phyloP scores from a whole-genome alignment of 176 grass and related monocot species.

The Paspalum notatum region DNA sequence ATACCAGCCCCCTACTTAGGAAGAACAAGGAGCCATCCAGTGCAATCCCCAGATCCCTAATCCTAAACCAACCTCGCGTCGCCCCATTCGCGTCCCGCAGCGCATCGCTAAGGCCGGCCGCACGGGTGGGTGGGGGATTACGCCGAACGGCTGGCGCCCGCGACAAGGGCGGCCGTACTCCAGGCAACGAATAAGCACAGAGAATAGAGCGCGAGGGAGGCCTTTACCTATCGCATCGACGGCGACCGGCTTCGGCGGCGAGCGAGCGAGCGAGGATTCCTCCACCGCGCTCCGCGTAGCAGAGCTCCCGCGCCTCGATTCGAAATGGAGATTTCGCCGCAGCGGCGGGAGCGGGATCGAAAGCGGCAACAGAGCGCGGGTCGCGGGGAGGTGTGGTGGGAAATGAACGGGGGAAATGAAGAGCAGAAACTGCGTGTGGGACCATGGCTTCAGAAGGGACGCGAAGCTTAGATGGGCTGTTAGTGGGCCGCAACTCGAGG shows the following conservation, averaged over 20 bases:
- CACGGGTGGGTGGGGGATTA: not conserved
- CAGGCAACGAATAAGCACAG: not conserved
- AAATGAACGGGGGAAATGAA: no score
- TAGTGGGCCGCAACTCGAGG: not conserved
- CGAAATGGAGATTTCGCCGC: constrained; percentile 19
- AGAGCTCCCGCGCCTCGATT: constrained; percentile 13
- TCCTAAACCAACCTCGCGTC: not conserved
- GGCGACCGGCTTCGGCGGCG: no score
- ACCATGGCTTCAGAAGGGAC: not conserved
- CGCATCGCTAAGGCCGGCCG: not conserved
- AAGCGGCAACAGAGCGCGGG: not conserved
- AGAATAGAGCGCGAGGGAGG: not conserved
- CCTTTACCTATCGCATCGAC: constrained; percentile 30
- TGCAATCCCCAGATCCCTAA: not conserved
- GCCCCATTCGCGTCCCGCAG: not conserved
- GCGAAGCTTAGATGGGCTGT: not conserved
- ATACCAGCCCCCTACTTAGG: not conserved
- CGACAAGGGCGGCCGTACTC: not conserved
- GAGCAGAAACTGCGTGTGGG: not conserved
- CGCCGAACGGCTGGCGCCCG: not conserved
- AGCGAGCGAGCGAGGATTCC: not conserved
- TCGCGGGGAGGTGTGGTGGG: no score
- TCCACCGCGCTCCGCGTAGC: constrained; percentile 19
- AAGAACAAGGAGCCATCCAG: not conserved
- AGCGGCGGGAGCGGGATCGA: constrained; percentile 25